These are phyloP conservation scores for Amylostereum chailletii DNA, from an alignment of 1,284 basidiomycete species.

Conservation along the genomic window DNA sequence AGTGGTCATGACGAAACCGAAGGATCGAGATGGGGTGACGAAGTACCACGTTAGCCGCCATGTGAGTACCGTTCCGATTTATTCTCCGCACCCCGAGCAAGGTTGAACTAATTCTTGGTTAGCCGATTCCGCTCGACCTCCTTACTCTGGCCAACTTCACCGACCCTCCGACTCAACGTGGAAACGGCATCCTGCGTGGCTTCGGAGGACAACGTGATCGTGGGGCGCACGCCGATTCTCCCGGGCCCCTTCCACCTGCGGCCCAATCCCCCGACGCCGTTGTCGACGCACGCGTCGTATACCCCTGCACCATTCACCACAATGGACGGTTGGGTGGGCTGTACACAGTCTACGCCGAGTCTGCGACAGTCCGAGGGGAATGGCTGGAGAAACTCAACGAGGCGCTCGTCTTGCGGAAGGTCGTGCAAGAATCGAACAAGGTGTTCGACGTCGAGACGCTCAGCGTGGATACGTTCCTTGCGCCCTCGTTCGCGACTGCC, in stretches of 20 bases:
- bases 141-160: slow-evolving; percentile 75
- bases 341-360: slow-evolving; percentile 83
- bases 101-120: neutral
- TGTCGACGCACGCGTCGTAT: slow-evolving; percentile 63
- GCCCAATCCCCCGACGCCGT: slow-evolving; percentile 34
- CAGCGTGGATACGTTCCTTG: slow-evolving; percentile 78
- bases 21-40: slow-evolving; percentile 48
- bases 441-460: slow-evolving; percentile 86
- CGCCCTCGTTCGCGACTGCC: slow-evolving; percentile 47
- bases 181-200: slow-evolving; percentile 49
- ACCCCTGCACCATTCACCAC: slow-evolving; percentile 79
- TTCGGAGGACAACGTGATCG: slow-evolving; percentile 27
- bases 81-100: neutral
- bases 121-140: slow-evolving; percentile 89
- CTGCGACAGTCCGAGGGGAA: slow-evolving; percentile 61
- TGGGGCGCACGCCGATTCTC: slow-evolving; percentile 10
- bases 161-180: slow-evolving; percentile 62
- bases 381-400: slow-evolving; percentile 91
- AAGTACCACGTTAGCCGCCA: slow-evolving; percentile 77
- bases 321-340: slow-evolving; percentile 77
- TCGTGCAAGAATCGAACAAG: slow-evolving; percentile 87
- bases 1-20: slow-evolving; percentile 86
- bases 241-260: slow-evolving; percentile 22
- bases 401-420: slow-evolving; percentile 76
- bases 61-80: slow-evolving; percentile 32